Base-by-base conservation (phyloP, 345 rosid genomes). In the Linum tenue region DNA sequence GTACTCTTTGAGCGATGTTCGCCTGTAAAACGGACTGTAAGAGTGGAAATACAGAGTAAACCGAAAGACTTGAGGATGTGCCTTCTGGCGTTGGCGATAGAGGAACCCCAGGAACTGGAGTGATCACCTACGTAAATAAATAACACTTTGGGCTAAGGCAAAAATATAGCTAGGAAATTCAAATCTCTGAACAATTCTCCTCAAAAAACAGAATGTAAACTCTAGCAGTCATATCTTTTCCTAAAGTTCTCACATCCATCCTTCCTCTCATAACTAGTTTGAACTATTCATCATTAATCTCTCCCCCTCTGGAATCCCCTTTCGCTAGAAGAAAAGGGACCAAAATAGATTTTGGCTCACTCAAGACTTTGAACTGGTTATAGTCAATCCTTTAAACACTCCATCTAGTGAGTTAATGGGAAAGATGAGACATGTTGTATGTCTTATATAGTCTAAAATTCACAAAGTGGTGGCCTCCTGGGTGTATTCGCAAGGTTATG, bases 1-100 rank as follows among this genome's bases (percentile, higher is more conserved):
- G 64, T 84, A 94, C 99, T 83, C 96, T 83, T 77, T 94, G 97
- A 72, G 71, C 35, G 66, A 85, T 82, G 75, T 90, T 94, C 59
- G 91, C 70, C 69, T 88, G 96, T 72, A 92, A 74, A 76, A 86
- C 75, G 43, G 86, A 70, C 63, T 72, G 78, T 75, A 90, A 71
- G 59, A 68, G 51, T 43, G 85, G 82, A 70, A 81, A 79, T 67
- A 86, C 75, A 64, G 86, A 80, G 60, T 67, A 62, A 78, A 77
- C 74, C 53, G 84, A 75, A 63, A 67, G 71, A 67, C 65, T 66
- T 73, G 89, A 65, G 66, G 80, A 69, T 58, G 72, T 43, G 35
- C 74, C 74, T 68, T 86, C 97, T 7, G 74, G 31, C 64, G 74
- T 3, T 61, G 76, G 37, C 41, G 78, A 69, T 55, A 74, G 69